Evolutionary conservation across 2,329 filamentous ascomycete species (phyloP).

Genomic region (Xylaria polymorpha): DNA sequence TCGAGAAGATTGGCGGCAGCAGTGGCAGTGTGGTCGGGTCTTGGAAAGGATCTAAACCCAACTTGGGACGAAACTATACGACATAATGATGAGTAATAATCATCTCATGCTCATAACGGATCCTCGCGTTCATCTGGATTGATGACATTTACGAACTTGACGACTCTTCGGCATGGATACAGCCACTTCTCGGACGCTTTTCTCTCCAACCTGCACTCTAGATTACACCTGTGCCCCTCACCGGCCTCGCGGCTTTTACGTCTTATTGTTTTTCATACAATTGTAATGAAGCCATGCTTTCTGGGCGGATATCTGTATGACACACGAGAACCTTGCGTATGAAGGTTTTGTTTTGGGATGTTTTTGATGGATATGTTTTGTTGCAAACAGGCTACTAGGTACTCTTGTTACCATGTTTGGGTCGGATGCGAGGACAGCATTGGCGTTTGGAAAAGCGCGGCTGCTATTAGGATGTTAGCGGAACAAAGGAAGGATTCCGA

Average conservation of each 20-base stretch:
- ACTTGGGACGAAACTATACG: constrained; percentile 53
- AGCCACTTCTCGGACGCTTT: constrained; percentile 19
- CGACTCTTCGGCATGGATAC: constrained; percentile 31
- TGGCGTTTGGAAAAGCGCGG: constrained; percentile 35
- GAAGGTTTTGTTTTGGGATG: constrained; percentile 38
- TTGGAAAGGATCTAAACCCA: constrained; percentile 50
- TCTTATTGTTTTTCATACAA: constrained; percentile 45
- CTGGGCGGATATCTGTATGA: constrained; percentile 37
- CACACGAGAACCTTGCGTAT: constrained; percentile 40
- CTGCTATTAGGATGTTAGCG: constrained; percentile 19
- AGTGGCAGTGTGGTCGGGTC: constrained; percentile 48
- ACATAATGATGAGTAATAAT: constrained; percentile 34
- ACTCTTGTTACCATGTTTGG: constrained; percentile 21
- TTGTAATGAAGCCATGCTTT: constrained; percentile 37
- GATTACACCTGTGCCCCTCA: constrained; percentile 34
- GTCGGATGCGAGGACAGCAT: constrained; percentile 25
- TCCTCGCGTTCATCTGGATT: constrained; percentile 45
- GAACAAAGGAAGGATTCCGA: constrained; percentile 5
- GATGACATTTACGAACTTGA: constrained; percentile 38
- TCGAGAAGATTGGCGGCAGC: constrained; percentile 75
- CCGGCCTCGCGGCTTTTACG: constrained; percentile 50
- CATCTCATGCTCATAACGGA: constrained; percentile 12
- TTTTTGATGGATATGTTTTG: constrained; percentile 30
- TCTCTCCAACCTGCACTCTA: constrained; percentile 23
- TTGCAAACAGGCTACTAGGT: constrained; percentile 11